Base-by-base conservation (phyloP, 2,329 filamentous ascomycete genomes). In the Diaporthe citrichinensis region DNA sequence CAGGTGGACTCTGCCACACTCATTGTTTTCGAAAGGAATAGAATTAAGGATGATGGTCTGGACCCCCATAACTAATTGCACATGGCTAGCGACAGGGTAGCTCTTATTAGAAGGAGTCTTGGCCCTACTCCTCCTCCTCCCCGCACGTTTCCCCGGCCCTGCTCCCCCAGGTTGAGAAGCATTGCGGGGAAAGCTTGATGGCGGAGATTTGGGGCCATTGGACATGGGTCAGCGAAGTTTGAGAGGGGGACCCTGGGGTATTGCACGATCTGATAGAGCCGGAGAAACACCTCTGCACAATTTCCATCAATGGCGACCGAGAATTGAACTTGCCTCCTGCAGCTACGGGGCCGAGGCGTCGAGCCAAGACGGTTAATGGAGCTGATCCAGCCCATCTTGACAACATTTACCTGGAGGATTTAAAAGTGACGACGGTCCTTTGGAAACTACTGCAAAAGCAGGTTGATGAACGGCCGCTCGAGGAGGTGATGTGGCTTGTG, bases 221-320 rank as follows among this genome's bases (percentile, higher is more conserved):
- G 36, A 17, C 62, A 41, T 23, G 71, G 58, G 15, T 9, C 44
- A 53, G 25, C n/a, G 34, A 2, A n/a, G 5, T 8, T 25, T 12
- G 20, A 6, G 20, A 3, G 36, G 71, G 58, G 46, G 34, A 25
- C 39, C 28, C 46, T 65, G 58, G 58, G 25, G 34, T 57, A 25
- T 10, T n/a, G n/a, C 34, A 65, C 71, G 25, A 53, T 53, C 36
- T 73, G 46, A 41, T 34, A 46, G n/a, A 31, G 51, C 34, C 49
- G 58, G 46, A 72, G 57, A 62, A 62, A 57, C 17, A 28, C 7
- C 25, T 71, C 7, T 62, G 71, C 44, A 31, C 31, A 59, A 69
- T 75, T 65, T 72, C 75, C 75, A 51, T 76, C 75, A 76, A 76
- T 76, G 28, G 36, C 23, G 39, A 49, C 36, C 39, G 46, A 25